Base-by-base conservation (phyloP, 163 green algal species). In the Prototheca cutis region DNA sequence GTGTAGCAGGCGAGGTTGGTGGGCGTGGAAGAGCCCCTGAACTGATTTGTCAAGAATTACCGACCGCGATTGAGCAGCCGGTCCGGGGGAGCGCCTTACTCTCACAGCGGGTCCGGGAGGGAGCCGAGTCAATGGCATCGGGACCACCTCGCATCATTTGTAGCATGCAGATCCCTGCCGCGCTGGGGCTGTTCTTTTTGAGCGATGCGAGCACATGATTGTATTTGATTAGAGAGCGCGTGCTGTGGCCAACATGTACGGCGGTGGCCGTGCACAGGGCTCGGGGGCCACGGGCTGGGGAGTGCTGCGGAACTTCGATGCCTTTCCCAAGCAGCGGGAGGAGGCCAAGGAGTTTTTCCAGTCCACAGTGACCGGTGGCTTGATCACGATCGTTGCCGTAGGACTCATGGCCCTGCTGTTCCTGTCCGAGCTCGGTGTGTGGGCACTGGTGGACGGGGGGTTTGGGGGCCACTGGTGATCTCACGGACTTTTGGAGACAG, bases 361-460 rank as follows among this genome's bases (percentile, higher is more conserved):
- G 17, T 83, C 86, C 42, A 96, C 92, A 0, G 64, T 85, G 7
- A 82, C 74, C 3, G 92, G 92, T 2, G 92, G 92, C 21, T 66
- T 95, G 21, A 95, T 99, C 59, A 97, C 93, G 8, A 67, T 98
- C 33, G 79, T 88, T 8, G 78, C 85, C 4, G 80, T 73, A 8
- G 39, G 88, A 17, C 64, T 97, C 18, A 98, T 98, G 89, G 39
- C 83, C 1, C 40, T 93, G 6, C 77, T 99, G 0, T 97, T 98
- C 68, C 58, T 95, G 3, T 90, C 78, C 3, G 91, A 98, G 68
- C 74, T 95, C 2, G 58, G 86, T 92, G 63, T 78, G 80, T 70
- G 27, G 39, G 25, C 18, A 18, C 33, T 34, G 15, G 4, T 19
- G 1, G 21, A 6, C 13, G 10, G 4, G 13, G 31, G 1, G 53